Base-by-base conservation (phyloP, 371 early-diverging fungal genomes). In the Rhizomucor pusillus region DNA sequence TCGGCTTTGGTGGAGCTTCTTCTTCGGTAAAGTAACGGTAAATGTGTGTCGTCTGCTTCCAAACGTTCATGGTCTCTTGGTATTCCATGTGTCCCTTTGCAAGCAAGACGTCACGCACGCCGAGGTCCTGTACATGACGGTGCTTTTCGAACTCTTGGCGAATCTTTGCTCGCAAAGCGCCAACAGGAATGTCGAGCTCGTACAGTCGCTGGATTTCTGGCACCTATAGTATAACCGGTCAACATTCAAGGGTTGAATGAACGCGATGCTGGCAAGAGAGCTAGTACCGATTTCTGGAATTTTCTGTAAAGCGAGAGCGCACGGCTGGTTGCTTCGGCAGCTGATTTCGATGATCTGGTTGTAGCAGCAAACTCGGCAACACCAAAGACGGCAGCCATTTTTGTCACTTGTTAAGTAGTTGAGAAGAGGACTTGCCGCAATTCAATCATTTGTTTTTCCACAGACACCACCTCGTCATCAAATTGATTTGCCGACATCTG, bases 1-100 rank as follows among this genome's bases (percentile, higher is more conserved):
- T 66, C 19, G 90, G 84, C 73, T 90, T 86, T 19, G 90, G 85
- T 35, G 82, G 81, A 41, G 77, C 78, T 62, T 90, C 89, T 52
- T 89, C 88, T 54, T 87, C 83, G 61, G 71, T 75, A 79, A 96
- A 96, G 81, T 89, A 97, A 59, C 89, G 85, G 83, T 93, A 86
- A 49, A 96, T 82, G 52, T 95, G 96, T 54, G 89, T 87, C 60
- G 79, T 84, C 77, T 94, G 92, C 79, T 95, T 98, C 98, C 98
- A 98, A 46, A 87, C 80, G 60, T 97, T 94, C 75, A 93, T 75
- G 9, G 95, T 93, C 77, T 98, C 98, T 67, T 94, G 91, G 55
- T 82, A 88, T 65, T 97, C 97, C 66, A 82, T 81, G 48, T 87
- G 82, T 33, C 98, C 94, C 78, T 91, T 97, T 67, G 90, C 83